Base-by-base conservation (phyloP, 2,329 filamentous ascomycete genomes). In the Phialophora verrucosa region DNA sequence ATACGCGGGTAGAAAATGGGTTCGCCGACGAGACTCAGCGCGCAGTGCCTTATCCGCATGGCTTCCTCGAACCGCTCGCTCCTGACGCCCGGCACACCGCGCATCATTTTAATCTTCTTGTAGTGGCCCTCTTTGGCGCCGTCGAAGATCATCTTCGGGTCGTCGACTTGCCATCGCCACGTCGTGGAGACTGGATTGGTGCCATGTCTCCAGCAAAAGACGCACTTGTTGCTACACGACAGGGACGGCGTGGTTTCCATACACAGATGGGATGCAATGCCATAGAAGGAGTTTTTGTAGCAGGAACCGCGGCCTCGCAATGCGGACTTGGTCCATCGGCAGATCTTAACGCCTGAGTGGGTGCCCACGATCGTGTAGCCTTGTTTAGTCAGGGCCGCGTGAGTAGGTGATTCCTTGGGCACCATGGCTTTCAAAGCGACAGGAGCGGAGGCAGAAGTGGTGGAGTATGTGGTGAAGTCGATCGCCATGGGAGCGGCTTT, bases 1-100 rank as follows among this genome's bases (percentile, higher is more conserved):
- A 98, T 98, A 75, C 96, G 89, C 10, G 95, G 95, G 78, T 98
- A 98, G 81, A 98, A 98, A 73, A 97, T 97, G n/a, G 94, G 94
- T 78, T 99, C 94, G 72, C 95, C 94, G 25, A 99, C 95, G 10
- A 99, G 84, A 71, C 89, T 92, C 54, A 99, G 83, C 0, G 95
- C 95, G 77, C 94, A 99, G 79, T 99, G 94, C 0, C 92, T 87
- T 73, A 99, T 97, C 50, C 88, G 86, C 90, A 97, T 92, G 0
- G 93, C 94, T 81, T 98, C 95, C 6, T 90, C 88, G 75, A 96
- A 98, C 3, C 95, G 87, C 78, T 98, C 94, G 0, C 93, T 91
- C 11, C 94, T 87, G 3, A 98, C 92, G 4, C 95, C 95, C 0
- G 95, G 94, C 0, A 98, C 91, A 60, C 94, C 95, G 59, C 92